Evolutionary conservation across 768 basidiomycete genomes (phyloP).

Genomic region (Cyclocybe aegerita): DNA sequence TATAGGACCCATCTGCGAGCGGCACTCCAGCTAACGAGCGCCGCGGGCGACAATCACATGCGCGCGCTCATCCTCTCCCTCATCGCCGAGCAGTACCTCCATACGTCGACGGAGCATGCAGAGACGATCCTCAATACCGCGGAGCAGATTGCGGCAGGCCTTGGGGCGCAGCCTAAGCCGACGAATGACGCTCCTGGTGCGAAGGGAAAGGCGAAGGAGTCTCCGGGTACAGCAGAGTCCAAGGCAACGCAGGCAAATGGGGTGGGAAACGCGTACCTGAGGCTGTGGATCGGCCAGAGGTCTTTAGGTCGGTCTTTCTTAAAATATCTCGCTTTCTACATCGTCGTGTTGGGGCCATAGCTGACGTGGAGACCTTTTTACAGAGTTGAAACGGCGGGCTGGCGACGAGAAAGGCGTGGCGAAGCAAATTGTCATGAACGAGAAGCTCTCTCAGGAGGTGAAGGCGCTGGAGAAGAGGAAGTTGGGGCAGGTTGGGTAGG

Average conservation of each 20-base stretch:
- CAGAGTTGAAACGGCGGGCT: constrained; percentile 59
- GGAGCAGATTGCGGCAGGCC: constrained; percentile 69
- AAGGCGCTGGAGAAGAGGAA: constrained; percentile 20
- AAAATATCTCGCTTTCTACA: neutral
- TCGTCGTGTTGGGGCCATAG: neutral
- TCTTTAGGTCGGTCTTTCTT: constrained; percentile 50
- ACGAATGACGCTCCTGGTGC: constrained; percentile 12
- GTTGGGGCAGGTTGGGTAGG: constrained; percentile 6
- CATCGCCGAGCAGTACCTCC: constrained; percentile 67
- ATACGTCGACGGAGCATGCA: constrained; percentile 71
- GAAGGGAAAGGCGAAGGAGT: neutral
- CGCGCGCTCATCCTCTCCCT: constrained; percentile 70
- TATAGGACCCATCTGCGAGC: no score
- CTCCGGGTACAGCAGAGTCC: neutral
- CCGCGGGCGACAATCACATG: constrained; percentile 68
- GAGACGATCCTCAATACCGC: constrained; percentile 63
- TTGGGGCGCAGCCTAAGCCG: constrained; percentile 49
- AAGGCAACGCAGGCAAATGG: constrained; percentile 21
- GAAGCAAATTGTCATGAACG: constrained; percentile 49
- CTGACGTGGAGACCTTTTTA: constrained; percentile 3
- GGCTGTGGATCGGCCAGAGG: constrained; percentile 74
- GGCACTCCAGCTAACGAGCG: constrained; percentile 57
- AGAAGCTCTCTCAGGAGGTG: constrained; percentile 22
- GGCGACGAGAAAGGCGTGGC: constrained; percentile 48
- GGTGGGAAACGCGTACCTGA: constrained; percentile 62